Conservation (phyloP, 768 basidiomycete species). For the Boletus sp. region DNA sequence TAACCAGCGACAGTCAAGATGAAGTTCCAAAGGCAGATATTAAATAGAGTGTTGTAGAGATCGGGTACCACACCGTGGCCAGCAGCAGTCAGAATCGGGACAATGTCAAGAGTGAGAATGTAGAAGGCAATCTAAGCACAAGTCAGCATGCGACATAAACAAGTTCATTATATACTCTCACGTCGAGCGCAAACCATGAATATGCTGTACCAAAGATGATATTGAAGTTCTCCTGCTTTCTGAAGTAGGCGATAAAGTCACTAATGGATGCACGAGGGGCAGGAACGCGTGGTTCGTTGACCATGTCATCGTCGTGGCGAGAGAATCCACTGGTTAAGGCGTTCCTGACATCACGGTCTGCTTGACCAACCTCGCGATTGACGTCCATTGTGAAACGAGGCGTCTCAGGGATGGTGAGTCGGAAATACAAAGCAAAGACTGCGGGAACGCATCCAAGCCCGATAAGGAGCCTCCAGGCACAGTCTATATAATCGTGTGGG, state of each 20-base stretch:
- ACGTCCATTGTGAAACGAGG: constrained; percentile 92
- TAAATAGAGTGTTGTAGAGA: constrained; percentile 56
- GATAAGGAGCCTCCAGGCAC: constrained; percentile 81
- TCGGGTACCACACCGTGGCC: background rate
- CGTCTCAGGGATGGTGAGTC: constrained; percentile 88
- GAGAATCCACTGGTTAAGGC: constrained; percentile 49
- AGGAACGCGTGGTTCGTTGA: constrained; percentile 48
- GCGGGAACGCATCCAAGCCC: constrained; percentile 82
- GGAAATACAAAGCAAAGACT: constrained; percentile 78
- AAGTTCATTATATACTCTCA: constrained; percentile 41
- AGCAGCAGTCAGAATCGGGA: background rate
- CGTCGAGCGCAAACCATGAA: constrained; percentile 86
- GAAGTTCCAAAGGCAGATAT: constrained; percentile 66
- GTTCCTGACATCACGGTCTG: constrained; percentile 63
- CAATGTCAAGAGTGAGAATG: constrained; percentile 76
- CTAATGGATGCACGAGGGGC: constrained; percentile 63
- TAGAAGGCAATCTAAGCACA: constrained; percentile 71
- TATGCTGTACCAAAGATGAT: constrained; percentile 71
- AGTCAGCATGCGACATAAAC: background rate
- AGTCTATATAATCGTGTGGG: constrained; percentile 51
- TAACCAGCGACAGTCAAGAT: constrained; percentile 71
- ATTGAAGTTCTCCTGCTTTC: constrained; percentile 72
- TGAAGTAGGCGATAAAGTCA: constrained; percentile 69
- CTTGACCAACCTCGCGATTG: constrained; percentile 70
- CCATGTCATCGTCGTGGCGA: constrained; percentile 50